A percentile compares a stretch with the other conserved stretches of the same genome.
Conservation (phyloP, 257 asterid species). For the Solanum virginianum region DNA sequence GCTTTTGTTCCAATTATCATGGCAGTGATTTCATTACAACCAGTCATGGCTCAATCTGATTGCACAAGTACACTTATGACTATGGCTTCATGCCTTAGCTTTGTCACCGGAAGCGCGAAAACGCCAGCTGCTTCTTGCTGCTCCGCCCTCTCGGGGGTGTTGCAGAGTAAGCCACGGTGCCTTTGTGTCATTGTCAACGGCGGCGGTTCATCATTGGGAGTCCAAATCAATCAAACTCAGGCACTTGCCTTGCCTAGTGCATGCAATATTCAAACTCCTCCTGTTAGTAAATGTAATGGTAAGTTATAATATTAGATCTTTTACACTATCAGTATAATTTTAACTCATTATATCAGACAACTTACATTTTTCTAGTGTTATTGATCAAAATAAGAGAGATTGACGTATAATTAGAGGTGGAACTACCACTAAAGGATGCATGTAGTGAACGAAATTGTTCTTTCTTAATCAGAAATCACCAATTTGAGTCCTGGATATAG, state of each 20-base stretch:
- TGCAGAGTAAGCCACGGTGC: constrained; percentile 48
- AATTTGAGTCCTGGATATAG: no score
- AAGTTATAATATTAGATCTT: background rate
- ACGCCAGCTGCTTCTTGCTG: constrained; percentile 48
- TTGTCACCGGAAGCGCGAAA: constrained; percentile 34
- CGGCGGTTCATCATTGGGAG: constrained; percentile 36
- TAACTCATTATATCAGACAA: background rate
- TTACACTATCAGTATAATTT: background rate
- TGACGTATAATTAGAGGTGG: background rate
- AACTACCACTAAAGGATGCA: no score
- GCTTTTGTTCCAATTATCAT: background rate
- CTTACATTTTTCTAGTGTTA: background rate
- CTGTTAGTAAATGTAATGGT: constrained; percentile 47
- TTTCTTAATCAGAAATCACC: no score
- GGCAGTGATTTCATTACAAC: constrained; percentile 1
- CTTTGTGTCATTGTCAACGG: constrained; percentile 43
- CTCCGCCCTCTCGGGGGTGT: constrained; percentile 44
- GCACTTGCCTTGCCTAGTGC: constrained; percentile 45
- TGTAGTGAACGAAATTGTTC: no score
- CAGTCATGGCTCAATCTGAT: constrained; percentile 29
- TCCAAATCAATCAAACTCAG: constrained; percentile 38
- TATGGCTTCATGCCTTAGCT: constrained; percentile 67
- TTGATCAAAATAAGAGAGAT: background rate
- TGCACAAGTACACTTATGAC: constrained; percentile 37
- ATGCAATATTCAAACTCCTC: constrained; percentile 53